Evolutionary conservation across 352 stramenopile genomes (phyloP).

Genomic region (Phytophthora crassamura): DNA sequence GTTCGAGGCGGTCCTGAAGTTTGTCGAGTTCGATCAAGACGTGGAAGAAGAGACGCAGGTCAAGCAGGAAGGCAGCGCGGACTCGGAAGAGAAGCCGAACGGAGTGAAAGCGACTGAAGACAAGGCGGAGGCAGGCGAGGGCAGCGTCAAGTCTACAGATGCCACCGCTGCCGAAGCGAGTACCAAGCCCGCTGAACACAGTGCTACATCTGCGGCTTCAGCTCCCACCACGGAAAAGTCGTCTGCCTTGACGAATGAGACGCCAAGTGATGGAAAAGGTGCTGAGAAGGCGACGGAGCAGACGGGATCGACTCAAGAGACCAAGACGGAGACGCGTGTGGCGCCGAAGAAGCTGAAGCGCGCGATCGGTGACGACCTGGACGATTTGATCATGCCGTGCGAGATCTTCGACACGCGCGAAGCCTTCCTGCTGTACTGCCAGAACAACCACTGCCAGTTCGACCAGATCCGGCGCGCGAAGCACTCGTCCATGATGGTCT

Average conservation of each 20-base stretch:
- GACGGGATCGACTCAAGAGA: slow-evolving; percentile 18
- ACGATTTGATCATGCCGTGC: slow-evolving; percentile 96
- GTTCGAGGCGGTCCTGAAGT: slow-evolving; percentile 63
- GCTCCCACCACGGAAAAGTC: neutral
- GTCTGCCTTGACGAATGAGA: slow-evolving; percentile 29
- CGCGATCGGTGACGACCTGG: slow-evolving; percentile 64
- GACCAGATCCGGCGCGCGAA: slow-evolving; percentile 84
- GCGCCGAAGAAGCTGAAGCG: slow-evolving; percentile 38
- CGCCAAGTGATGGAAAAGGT: slow-evolving; percentile 20
- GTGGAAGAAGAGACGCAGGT: slow-evolving; percentile 25
- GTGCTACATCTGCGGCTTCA: neutral
- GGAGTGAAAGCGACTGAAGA: slow-evolving; percentile 22
- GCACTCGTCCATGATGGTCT: slow-evolving; percentile 87
- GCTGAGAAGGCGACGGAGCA: slow-evolving; percentile 40
- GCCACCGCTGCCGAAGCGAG: slow-evolving; percentile 3
- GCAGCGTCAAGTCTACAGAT: slow-evolving; percentile 25
- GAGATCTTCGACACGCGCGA: slow-evolving; percentile 96
- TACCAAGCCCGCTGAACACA: neutral
- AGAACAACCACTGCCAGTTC: slow-evolving; percentile 90
- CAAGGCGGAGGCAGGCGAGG: slow-evolving; percentile 22
- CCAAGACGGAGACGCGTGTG: slow-evolving; percentile 20
- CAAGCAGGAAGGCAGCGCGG: slow-evolving; percentile 18
- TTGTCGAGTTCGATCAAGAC: slow-evolving; percentile 54
- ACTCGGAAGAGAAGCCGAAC: slow-evolving; percentile 22
- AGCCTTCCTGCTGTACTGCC: slow-evolving; percentile 90